Evolutionary conservation across 768 basidiomycete genomes (phyloP), one percentile per base, ranked within the genome.

Genomic region (Gloeopeniophorella convolvens): DNA sequence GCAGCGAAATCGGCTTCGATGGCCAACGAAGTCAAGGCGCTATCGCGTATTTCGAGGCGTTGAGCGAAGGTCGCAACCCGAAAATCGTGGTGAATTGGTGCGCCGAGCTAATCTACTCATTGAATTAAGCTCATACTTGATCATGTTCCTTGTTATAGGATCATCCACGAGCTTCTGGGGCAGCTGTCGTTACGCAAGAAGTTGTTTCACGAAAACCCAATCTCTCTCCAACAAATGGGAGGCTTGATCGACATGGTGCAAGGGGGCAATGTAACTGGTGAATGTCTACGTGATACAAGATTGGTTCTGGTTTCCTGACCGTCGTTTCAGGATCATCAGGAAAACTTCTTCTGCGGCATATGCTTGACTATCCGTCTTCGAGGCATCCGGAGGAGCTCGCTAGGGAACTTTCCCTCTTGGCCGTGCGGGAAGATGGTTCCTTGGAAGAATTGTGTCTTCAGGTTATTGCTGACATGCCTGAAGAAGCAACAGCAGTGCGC

Each of bases 51-150:
- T 98, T 96, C 61, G 89, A 96, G 60, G 68, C 79, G 6, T 81
- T 91, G 34, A 68, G 75, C 0, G 50, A 63, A 24, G 70, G 68
- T 10, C 69, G 85, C 43, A 76, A 85, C 50, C 79, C 88, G 0
- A 86, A 83, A 59, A 66, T 74, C 4, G 88, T 83, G 13, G 76
- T 85, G 15, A 97, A 97, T 62, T 98, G 93, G 95, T 92, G 49
- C 54, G 77, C 63, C 26, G 26, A 35, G 12, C 20, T 18, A 42
- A 16, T 7, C 26, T n/a, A 10, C 20, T 15, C 16, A 43, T 18
- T 21, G 7, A 40, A 11, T 26, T 41, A 15, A 26, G 34, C 11
- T 42, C 11, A n/a, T 16, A 3, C n/a, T 27, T 28, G 4, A 33
- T 16, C 32, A 32, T 18, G 13, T 27, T 28, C 28, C 12, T 9